These are phyloP conservation scores for Guillardia theta DNA, from an alignment of 78 protist species.

Conservation along the genomic window DNA sequence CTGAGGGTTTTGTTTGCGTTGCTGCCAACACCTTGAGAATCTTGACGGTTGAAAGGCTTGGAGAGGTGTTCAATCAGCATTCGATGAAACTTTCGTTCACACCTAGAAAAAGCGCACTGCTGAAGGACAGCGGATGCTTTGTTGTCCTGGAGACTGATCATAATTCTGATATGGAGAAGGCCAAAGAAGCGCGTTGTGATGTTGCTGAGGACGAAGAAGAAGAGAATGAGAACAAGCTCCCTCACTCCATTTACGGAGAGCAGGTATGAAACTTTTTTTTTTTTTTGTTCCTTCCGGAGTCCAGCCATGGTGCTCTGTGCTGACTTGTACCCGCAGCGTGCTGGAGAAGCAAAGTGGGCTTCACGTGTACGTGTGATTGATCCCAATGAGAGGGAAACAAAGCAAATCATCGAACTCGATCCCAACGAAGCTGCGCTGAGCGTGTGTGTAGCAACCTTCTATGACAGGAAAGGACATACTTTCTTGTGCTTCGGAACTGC, in stretches of 20 bases:
- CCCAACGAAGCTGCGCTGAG: constrained; percentile 86
- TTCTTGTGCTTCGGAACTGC: constrained; percentile 85
- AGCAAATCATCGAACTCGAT: constrained; percentile 59
- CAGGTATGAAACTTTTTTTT: no score
- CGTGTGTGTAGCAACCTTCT: constrained; percentile 54
- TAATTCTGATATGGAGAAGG: background rate
- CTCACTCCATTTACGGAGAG: background rate
- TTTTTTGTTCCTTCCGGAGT: no score
- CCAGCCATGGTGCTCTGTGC: background rate
- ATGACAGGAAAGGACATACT: constrained; percentile 60
- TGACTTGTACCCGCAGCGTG: constrained; percentile 5
- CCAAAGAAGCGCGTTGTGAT: constrained; percentile 40
- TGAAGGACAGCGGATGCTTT: constrained; percentile 16
- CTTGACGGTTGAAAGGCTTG: constrained; percentile 69
- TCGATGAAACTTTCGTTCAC: constrained; percentile 68
- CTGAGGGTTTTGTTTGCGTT: constrained; percentile 91
- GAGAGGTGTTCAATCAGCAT: constrained; percentile 75
- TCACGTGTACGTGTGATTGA: constrained; percentile 80
- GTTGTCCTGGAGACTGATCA: constrained; percentile 82
- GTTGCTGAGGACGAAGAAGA: constrained; percentile 41
- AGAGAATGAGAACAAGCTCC: background rate
- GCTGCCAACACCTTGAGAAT: constrained; percentile 71
- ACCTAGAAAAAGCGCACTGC: constrained; percentile 65
- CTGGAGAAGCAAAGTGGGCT: constrained; percentile 76
- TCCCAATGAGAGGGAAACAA: constrained; percentile 43